Percentiles rank a stretch among this genome's conserved stretches.
These are phyloP conservation scores for Paragyromitra xinjiangensis DNA, from an alignment of 495 filamentous ascomycete species.

Conservation along the genomic window DNA sequence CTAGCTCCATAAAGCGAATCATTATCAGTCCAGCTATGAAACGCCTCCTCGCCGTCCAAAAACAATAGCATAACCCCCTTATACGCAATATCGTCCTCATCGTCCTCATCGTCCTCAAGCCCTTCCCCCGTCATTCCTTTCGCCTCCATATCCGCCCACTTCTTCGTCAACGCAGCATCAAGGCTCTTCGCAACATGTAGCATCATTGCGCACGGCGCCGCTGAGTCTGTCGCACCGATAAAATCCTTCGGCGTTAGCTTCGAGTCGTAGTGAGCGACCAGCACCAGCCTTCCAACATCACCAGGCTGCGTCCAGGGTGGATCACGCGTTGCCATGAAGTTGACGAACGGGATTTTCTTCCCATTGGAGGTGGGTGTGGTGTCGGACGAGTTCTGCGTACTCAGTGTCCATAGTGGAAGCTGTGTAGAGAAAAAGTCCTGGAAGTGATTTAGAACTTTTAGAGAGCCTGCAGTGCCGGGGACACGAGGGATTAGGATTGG, in stretches of 20 bases:
- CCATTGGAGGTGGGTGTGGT: constrained; percentile 77
- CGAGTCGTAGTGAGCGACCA: constrained; percentile 95
- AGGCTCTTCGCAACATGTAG: constrained; percentile 84
- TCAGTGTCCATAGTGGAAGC: constrained; percentile 80
- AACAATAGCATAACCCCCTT: constrained; percentile 89
- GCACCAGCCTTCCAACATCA: constrained; percentile 79
- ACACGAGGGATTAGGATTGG: constrained; percentile 92
- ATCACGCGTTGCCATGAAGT: constrained; percentile 87
- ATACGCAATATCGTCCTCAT: constrained; percentile 43
- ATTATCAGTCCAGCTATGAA: constrained; percentile 74
- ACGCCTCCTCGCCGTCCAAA: constrained; percentile 95
- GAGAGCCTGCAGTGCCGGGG: constrained; percentile 81
- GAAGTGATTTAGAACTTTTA: constrained; percentile 80
- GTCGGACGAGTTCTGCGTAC: constrained; percentile 85
- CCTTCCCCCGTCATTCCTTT: constrained; percentile 64
- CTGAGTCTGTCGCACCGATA: constrained; percentile 92
- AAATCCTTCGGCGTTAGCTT: constrained; percentile 84
- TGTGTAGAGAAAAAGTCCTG: constrained; percentile 75
- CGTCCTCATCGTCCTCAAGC: constrained; percentile 67
- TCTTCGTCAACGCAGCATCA: constrained; percentile 77
- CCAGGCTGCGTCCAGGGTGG: constrained; percentile 79
- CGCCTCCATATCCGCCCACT: constrained; percentile 77
- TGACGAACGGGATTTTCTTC: constrained; percentile 79
- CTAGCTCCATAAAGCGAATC: constrained; percentile 91
- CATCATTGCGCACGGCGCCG: constrained; percentile 90